Evolutionary conservation across 441 rosid genomes (phyloP), one percentile per base, ranked within the genome.

Genomic region (Syzygium syzygioides): DNA sequence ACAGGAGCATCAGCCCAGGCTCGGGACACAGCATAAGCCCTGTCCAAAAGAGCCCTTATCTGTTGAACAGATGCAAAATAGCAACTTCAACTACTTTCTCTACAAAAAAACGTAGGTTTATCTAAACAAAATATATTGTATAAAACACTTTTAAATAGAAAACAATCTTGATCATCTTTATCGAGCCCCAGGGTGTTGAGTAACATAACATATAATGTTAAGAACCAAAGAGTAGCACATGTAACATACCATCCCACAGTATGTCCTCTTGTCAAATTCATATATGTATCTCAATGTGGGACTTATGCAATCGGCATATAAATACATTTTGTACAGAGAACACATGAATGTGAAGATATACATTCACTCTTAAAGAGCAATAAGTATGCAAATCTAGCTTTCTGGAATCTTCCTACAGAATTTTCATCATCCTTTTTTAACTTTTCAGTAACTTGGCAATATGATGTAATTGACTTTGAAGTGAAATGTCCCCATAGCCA

Each of bases 1-100:
- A 97, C 94, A 54, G 98, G 98, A 26, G 98, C 97, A 95, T 93
- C 92, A 90, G 95, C 93, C 99, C 99, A 98, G 59, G 88, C 89
- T 93, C 92, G 94, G 54, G 99, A 96, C 90, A 95, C 96, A 85
- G 94, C 94, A 91, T 95, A 91, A 86, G 99, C 98, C 93, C 89
- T 94, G 85, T 95, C 97, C 62, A 96, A 91, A 86, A 98, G 97
- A 86, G 87, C 93, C 93, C 99, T 95, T 83, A 97, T 95, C 99
- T 98, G 94, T 89, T 68, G 62, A 87, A 54, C 86, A 89, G 80
- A 86, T 45, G 66, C 25, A 84, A 62, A 55, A 14, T 71, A 64
- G 32, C 71, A 57, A 79, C 10, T 23, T 76, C 53, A 76, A 12
- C 52, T 41, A 41, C 52, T 23, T 76, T 76, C 9, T 76, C 53